Conservation (phyloP, 192 early-diverging fungal species). For the Coemansia sp. region DNA sequence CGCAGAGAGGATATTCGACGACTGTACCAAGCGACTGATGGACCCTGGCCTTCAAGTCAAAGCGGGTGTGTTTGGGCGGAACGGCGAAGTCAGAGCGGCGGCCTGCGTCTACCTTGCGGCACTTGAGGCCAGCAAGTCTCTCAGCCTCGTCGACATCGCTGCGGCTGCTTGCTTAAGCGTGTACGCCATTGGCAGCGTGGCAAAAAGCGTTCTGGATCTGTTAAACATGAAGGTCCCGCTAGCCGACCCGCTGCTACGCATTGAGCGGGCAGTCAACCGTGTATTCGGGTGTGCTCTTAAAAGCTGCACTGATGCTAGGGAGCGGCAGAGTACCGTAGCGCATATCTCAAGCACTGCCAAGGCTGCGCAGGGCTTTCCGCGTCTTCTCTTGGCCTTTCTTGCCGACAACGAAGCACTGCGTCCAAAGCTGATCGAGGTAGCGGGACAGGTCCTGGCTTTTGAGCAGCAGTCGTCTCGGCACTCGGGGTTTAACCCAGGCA, state of each 20-base stretch:
- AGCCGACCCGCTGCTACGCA: conserved; percentile 20
- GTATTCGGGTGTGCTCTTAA: conserved; percentile 13
- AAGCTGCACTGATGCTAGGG: background rate
- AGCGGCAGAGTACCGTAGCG: background rate
- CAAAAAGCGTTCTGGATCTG: conserved; percentile 1
- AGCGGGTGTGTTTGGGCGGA: conserved; percentile 16
- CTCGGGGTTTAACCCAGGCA: conserved; percentile 19
- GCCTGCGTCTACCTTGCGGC: conserved; percentile 38
- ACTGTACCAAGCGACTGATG: background rate
- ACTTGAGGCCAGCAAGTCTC: conserved; percentile 5
- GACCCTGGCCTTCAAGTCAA: background rate
- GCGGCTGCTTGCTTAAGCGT: conserved; percentile 6
- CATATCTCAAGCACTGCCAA: background rate
- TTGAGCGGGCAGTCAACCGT: conserved; percentile 23
- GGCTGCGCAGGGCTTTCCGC: background rate
- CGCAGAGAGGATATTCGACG: conserved; percentile 20
- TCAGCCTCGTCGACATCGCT: conserved; percentile 22
- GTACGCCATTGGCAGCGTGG: conserved; percentile 18
- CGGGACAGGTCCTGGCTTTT: conserved; percentile 16
- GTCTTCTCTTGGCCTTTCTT: conserved; percentile 12
- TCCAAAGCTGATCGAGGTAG: conserved; percentile 2
- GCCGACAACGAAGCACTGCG: background rate
- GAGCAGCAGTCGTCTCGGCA: conserved; percentile 8
- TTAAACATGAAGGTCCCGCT: conserved; percentile 9
- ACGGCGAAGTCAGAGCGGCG: background rate